Base-by-base conservation (phyloP, 1,284 basidiomycete species). In the Amylostereum areolatum region DNA sequence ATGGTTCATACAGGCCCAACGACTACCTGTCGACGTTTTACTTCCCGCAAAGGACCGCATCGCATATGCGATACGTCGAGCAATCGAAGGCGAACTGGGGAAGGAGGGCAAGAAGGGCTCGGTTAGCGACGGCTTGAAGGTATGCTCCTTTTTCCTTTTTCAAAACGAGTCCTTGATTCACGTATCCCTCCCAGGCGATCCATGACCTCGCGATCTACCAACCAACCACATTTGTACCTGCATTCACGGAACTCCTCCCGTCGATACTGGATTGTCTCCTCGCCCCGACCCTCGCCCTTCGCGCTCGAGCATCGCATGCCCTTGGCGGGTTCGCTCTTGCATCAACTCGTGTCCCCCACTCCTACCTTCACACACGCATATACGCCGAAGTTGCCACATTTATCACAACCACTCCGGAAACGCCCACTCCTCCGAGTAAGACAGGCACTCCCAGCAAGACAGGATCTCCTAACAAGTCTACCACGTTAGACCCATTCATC, bases 61-160 rank as follows among this genome's bases (percentile, higher is more conserved):
- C 37, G 74, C 81, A 1, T 81, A 78, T 49, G 84, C 85, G 2
- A 62, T 91, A 7, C 75, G 78, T 47, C 79, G 87, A 34, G 89
- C 82, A n/a, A 77, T 91, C 53, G 83, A 86, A 50, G 89, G 89
- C 9, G 83, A 89, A 52, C 77, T 91, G 18, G 89, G 88, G 3
- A 87, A 87, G 60, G 89, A 91, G 64, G 88, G 88, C 7, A 90
- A 90, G 69, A 90, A 87, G 57, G 88, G 89, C 0, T 80, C 87
- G 2, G 75, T 73, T 2, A 82, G 74, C 36, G 88, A 91, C 61
- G 85, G 83, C 18, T 71, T 89, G 42, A 85, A 80, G 75, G 85
- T 83, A 59, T 50, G 60, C 58, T 47, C 55, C 27, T 35, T 32
- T 24, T 27, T 10, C 37, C 30, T 52, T 53, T 55, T 34, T 50